These are phyloP conservation scores for Hypoxylon rickii DNA, from an alignment of 495 filamentous ascomycete genomes.

Conservation along the genomic window DNA sequence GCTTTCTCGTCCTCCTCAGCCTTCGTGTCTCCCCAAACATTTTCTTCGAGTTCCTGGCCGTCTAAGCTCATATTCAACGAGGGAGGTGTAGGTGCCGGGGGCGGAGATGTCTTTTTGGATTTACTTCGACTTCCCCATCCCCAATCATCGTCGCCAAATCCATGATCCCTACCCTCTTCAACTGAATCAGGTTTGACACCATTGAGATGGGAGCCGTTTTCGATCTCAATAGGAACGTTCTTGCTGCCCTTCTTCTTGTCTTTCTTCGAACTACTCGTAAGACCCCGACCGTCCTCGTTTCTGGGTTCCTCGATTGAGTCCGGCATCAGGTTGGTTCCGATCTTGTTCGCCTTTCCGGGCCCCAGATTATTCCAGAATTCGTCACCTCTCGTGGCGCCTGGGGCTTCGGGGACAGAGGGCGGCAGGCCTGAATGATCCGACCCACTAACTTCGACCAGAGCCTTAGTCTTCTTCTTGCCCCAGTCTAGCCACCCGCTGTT, in stretches of 20 bases:
- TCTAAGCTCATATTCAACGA: constrained; percentile 40
- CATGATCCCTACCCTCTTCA: constrained; percentile 47
- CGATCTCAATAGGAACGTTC: constrained; percentile 46
- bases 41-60: constrained; percentile 23
- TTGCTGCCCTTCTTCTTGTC: constrained; percentile 48
- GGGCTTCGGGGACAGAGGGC: constrained; percentile 21
- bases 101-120: constrained; percentile 48
- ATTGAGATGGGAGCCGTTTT: constrained; percentile 41
- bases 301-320: constrained; percentile 53
- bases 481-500: constrained; percentile 36
- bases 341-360: constrained; percentile 42
- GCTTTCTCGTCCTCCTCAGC: constrained; percentile 23
- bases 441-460: constrained; percentile 40
- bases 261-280: constrained; percentile 41
- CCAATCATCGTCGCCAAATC: constrained; percentile 46
- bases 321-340: constrained; percentile 43
- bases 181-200: constrained; percentile 46
- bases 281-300: constrained; percentile 47
- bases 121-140: constrained; percentile 41
- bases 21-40: constrained; percentile 32
- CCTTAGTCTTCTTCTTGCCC: constrained; percentile 43
- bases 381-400: constrained; percentile 28
- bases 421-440: constrained; percentile 21
- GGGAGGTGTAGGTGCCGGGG: constrained; percentile 48
- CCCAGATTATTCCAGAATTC: constrained; percentile 45